Base-by-base conservation (phyloP, 257 asterid species). In the Salvia splendens region DNA sequence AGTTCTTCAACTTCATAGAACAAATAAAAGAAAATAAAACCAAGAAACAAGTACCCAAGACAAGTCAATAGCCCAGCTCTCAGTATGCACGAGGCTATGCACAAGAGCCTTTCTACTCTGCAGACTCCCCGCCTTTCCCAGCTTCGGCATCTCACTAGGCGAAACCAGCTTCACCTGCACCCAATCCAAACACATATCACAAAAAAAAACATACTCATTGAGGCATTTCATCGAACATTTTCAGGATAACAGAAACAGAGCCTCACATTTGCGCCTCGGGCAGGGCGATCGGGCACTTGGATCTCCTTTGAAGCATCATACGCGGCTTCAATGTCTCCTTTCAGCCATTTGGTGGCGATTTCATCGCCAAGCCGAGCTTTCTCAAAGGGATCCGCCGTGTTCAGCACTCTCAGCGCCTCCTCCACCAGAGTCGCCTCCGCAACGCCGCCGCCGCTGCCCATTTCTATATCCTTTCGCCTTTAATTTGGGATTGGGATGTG, bases 21-120 rank as follows among this genome's bases (percentile, higher is more conserved):
- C 3, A 61, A 17, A 30, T 40, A 28, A 3, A 70, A 30, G 33
- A 7, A 51, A 30, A 35, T 30, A 8, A 4, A 4, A 16, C 2
- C 28, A 8, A 54, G 52, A 43, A 67, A 68, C 15, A 46, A 43
- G 71, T 83, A 92, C 97, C 98, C 98, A 93, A 57, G 98, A 90
- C 70, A 93, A 85, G 84, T 90, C 97, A 70, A 93, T 84, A 46
- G 98, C 98, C 98, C 98, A 93, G 82, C 98, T 93, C 69, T 93
- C 98, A 30, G 85, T 93, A 71, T 93, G 97, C 75, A 84, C 96
- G 61, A 93, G 98, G 67, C 98, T 93, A 46, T 93, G 97, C 69
- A 93, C 92, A 75, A 93, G 80, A 55, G 98, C 96, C 75, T 86
- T 96, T 62, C 98, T 86, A 70, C 98, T 93, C 71, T 90, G 97